Percentiles rank a stretch among this genome's conserved stretches.
Evolutionary conservation across 805 yeast species (phyloP).

Genomic region (Candida patagonica): DNA sequence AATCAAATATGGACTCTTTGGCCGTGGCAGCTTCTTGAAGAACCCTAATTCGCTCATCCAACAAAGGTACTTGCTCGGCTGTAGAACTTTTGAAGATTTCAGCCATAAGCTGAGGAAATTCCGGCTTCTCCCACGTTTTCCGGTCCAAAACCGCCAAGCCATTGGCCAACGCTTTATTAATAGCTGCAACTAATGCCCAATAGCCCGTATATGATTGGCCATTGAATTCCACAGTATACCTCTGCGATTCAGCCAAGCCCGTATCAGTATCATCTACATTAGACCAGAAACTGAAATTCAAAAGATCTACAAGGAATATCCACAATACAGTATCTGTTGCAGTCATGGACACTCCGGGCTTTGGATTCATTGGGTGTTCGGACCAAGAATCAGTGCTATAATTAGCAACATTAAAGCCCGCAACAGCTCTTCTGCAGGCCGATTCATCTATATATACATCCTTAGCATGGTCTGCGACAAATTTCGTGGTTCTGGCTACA

Average conservation of each 20-base stretch:
- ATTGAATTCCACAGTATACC: conserved; percentile 29
- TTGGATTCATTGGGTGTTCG: conserved; percentile 29
- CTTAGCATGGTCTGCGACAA: conserved; percentile 20
- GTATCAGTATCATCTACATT: conserved; percentile 26
- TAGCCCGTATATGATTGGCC: conserved; percentile 33
- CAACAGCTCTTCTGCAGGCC: conserved; percentile 28
- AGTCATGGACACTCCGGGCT: conserved; percentile 5
- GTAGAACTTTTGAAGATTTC: conserved; percentile 28
- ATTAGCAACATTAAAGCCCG: conserved; percentile 21
- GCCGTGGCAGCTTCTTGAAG: conserved; percentile 31
- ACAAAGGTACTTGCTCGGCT: conserved; percentile 27
- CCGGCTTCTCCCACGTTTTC: conserved; percentile 25
- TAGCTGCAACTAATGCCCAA: conserved; percentile 36
- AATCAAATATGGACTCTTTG: conserved; percentile 10
- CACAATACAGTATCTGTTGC: conserved; percentile 23
- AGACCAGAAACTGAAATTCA: conserved; percentile 38
- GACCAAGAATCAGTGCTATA: conserved; percentile 32
- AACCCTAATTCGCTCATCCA: conserved; percentile 27
- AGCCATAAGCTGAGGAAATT: conserved; percentile 19
- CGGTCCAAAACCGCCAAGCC: conserved; percentile 32
- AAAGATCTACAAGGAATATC: conserved; percentile 34
- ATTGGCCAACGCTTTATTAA: conserved; percentile 34
- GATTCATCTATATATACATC: conserved; percentile 24
- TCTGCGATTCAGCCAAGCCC: conserved; percentile 22
- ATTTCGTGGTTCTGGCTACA: conserved; percentile 23